Evolutionary conservation across 108 stramenopile genomes (phyloP).

Genomic region (Fragilariopsis cylindrus): DNA sequence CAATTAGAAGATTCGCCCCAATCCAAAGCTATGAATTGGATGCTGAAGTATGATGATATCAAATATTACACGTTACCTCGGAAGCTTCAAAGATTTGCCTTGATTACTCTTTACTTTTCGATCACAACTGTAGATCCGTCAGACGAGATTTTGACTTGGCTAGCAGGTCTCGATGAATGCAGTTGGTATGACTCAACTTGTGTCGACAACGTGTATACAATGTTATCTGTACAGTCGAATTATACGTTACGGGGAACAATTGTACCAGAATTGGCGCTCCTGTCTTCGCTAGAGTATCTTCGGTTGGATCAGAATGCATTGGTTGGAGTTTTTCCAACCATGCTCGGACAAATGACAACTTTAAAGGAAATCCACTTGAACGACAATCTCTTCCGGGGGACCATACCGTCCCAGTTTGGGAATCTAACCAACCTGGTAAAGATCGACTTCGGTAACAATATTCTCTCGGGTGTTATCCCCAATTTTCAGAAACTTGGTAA

Average conservation of each 20-base stretch:
- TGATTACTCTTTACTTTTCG: constrained; percentile 30
- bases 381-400: constrained; percentile 21
- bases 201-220: constrained; percentile 3
- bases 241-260: constrained; percentile 28
- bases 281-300: constrained; percentile 25
- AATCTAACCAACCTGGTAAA: constrained; percentile 12
- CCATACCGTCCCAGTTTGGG: constrained; percentile 24
- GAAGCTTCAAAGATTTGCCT: constrained; percentile 28
- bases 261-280: constrained; percentile 19
- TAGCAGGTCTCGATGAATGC: constrained; percentile 28
- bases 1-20: constrained; percentile 18
- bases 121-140: constrained; percentile 3
- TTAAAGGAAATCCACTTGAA: constrained; percentile 17
- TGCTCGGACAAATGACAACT: constrained; percentile 34
- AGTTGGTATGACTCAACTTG: constrained; percentile 12
- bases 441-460: constrained; percentile 17
- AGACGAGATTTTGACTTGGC: background rate
- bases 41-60: constrained; percentile 10
- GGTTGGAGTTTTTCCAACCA: constrained; percentile 40
- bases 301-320: constrained; percentile 35
- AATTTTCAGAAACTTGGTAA: constrained; percentile 28
- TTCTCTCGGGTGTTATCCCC: constrained; percentile 51
- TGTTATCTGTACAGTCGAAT: constrained; percentile 11
- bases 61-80: constrained; percentile 12
- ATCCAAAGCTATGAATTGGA: constrained; percentile 30